Evolutionary conservation across 805 yeast species (phyloP), one percentile per base, ranked within the genome.

Genomic region (Ogataea haglerorum): DNA sequence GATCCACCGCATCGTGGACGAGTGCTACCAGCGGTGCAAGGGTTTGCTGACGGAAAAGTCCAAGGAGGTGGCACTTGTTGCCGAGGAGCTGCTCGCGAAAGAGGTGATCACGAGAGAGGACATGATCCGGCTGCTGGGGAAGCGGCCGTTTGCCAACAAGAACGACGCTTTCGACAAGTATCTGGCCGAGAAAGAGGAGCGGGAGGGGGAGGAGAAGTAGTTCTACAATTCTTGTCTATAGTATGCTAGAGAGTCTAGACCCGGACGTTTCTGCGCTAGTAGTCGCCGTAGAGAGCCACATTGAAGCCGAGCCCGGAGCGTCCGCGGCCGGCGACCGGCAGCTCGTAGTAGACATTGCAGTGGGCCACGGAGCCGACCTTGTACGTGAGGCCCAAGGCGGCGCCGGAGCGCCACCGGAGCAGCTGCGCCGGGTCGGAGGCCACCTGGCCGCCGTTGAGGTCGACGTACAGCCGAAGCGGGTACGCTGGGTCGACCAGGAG

Each of bases 141-240:
- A 82, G 48, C 72, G 95, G 53, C 90, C 90, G 28, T 85, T 80
- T 70, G 77, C 80, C 12, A 87, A 84, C 57, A 73, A 78, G 58
- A 85, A 85, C 55, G 95, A 85, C 57, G 95, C 95, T 1, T 89
- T 90, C 64, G 95, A 88, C 62, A 87, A 86, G 60, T 90, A 90
- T 56, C 67, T 90, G 46, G 85, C 36, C 12, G 42, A 30, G 14
- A 44, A 46, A 9, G 43, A 28, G 13, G 36, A 30, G 19, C 22
- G 30, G 5, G 29, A 30, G 14, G 48, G 40, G 8, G 22, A 18
- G 28, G 39, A 28, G 22, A 10, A 25, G 36, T 25, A 22, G 10
- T n/a, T 38, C 27, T 24, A n/a, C 33, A 30, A 30, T 29, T 29
- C 22, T 18, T 38, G 45, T 46, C 30, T 42, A 47, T 47, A 44